Conservation (phyloP, 2,329 filamentous ascomycete species). For the Xylogone sp. region DNA sequence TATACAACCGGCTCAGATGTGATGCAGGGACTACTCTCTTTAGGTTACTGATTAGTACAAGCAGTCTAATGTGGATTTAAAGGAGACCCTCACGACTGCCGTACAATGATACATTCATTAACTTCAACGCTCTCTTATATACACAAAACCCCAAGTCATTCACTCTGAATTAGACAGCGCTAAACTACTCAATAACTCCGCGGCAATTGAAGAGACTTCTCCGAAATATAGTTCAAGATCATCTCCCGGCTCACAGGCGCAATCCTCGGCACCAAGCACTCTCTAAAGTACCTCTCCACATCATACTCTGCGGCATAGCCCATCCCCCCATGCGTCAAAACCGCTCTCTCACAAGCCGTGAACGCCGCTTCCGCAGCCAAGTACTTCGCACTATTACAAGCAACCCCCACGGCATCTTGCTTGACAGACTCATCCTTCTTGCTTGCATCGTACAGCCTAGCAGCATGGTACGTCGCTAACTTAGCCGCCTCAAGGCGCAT, state of each 20-base stretch:
- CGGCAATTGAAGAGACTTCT: constrained; percentile 51
- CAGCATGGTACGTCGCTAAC: constrained; percentile 62
- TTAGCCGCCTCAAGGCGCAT: constrained; percentile 64
- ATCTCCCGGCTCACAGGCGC: constrained; percentile 67
- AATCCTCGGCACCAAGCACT: constrained; percentile 61
- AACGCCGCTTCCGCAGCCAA: constrained; percentile 63
- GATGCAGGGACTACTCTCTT: too few species aligned
- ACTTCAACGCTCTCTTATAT: too few species aligned
- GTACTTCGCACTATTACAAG: constrained; percentile 69
- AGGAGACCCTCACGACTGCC: too few species aligned
- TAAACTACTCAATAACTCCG: too few species aligned
- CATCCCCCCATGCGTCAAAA: constrained; percentile 60
- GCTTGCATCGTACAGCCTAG: constrained; percentile 55
- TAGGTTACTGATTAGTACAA: too few species aligned
- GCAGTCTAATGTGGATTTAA: too few species aligned
- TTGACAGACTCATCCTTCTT: constrained; percentile 46
- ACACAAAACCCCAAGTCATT: too few species aligned
- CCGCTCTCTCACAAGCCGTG: constrained; percentile 56
- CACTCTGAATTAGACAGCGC: too few species aligned
- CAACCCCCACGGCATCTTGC: constrained; percentile 56
- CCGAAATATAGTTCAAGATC: constrained; percentile 70
- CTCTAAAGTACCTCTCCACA: constrained; percentile 62
- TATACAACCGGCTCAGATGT: too few species aligned
- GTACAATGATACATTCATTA: too few species aligned
- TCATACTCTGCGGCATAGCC: constrained; percentile 63